Conservation (phyloP, 1,284 basidiomycete genomes). For the Ganoderma resinaceum region DNA sequence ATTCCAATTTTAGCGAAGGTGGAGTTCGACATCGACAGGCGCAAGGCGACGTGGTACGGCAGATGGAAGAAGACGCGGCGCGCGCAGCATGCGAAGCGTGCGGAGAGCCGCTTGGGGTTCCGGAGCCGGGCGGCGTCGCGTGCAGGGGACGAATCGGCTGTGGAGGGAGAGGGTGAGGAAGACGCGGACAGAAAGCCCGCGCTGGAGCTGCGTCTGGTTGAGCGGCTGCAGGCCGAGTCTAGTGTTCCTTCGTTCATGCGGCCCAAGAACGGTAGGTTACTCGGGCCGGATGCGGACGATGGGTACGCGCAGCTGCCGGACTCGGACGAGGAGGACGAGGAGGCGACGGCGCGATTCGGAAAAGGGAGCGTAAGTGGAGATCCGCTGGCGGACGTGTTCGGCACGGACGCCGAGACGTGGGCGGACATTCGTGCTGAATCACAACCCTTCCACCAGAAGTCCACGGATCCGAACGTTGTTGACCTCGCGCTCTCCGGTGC, state of each 20-base stretch:
- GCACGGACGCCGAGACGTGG: conserved; percentile 69
- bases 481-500: conserved; percentile 60
- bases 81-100: conserved; percentile 61
- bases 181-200: conserved; percentile 44
- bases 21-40: conserved; percentile 85
- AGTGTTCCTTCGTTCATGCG: conserved; percentile 41
- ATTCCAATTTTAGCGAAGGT: conserved; percentile 87
- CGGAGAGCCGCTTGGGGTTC: conserved; percentile 49
- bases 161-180: conserved; percentile 26
- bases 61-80: conserved; percentile 75
- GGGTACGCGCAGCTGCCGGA: conserved; percentile 25
- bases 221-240: conserved; percentile 50
- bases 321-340: conserved; percentile 34
- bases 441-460: conserved; percentile 28
- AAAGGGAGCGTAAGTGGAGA: conserved; percentile 38
- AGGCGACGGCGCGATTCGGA: conserved; percentile 33
- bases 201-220: conserved; percentile 58
- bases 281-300: conserved; percentile 33
- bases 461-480: conserved; percentile 54
- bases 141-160: conserved; percentile 27
- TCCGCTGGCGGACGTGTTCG: conserved; percentile 57
- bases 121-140: conserved; percentile 36
- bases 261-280: conserved; percentile 31
- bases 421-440: conserved; percentile 52
- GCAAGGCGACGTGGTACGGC: conserved; percentile 80